These are phyloP conservation scores for Sarocladiaceae sp. DNA, from an alignment of 2,329 filamentous ascomycete genomes.

Conservation along the genomic window DNA sequence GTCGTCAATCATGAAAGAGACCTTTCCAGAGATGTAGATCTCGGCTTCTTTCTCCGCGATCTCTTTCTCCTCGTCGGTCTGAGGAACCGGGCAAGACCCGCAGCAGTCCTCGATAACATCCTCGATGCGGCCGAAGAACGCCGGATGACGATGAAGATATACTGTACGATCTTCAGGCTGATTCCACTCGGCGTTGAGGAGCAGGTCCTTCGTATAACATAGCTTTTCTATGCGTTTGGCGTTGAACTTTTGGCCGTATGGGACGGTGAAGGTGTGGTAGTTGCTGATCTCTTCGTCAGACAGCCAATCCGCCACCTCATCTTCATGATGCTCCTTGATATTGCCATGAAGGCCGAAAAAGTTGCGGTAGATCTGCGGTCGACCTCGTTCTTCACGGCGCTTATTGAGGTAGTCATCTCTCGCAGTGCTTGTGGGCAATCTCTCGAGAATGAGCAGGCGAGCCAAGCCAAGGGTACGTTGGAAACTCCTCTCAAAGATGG, in stretches of 20 bases:
- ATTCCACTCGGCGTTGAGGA: constrained; percentile 87
- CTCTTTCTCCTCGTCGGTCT: constrained; percentile 67
- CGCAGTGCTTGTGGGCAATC: constrained; percentile 64
- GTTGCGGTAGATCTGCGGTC: constrained; percentile 49
- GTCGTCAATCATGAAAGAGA: constrained; percentile 75
- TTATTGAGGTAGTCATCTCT: constrained; percentile 68
- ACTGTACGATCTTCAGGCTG: constrained; percentile 69
- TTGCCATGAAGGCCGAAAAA: constrained; percentile 54
- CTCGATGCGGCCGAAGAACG: constrained; percentile 73
- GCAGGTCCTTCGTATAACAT: constrained; percentile 74
- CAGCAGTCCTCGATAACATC: constrained; percentile 81
- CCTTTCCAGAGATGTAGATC: constrained; percentile 69
- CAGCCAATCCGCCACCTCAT: constrained; percentile 81
- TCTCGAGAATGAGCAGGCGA: constrained; percentile 73
- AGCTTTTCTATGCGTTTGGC: constrained; percentile 76
- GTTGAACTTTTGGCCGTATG: constrained; percentile 58
- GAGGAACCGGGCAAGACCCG: constrained; percentile 67
- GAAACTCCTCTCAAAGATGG: constrained; percentile 81
- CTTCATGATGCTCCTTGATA: constrained; percentile 72
- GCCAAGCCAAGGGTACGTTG: constrained; percentile 71
- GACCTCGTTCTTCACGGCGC: constrained; percentile 66
- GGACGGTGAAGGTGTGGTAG: constrained; percentile 74
- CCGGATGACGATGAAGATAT: constrained; percentile 77
- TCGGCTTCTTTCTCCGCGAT: constrained; percentile 68
- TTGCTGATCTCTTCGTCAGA: constrained; percentile 71